phyloP scores from a whole-genome alignment of 1,284 basidiomycete genomes.

The Gomphus bonarii region DNA sequence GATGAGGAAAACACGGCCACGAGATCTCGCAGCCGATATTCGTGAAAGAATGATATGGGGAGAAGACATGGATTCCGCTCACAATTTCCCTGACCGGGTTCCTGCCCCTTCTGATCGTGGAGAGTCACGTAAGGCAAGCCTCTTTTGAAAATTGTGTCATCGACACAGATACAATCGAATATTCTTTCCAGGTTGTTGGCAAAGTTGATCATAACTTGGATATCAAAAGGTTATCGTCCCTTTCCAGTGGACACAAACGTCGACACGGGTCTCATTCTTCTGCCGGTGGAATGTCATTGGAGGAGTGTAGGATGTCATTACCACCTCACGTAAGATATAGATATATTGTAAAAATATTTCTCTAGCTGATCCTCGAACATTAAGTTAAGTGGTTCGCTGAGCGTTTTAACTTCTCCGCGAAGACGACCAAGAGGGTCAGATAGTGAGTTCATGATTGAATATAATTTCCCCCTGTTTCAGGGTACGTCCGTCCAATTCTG shows the following conservation, averaged over 20 bases:
- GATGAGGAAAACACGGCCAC: not conserved
- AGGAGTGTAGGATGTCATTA: not conserved
- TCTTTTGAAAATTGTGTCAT: not conserved
- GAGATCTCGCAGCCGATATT: not conserved
- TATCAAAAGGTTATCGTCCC: not conserved
- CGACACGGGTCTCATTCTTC: not conserved
- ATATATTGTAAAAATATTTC: not conserved
- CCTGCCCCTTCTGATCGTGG: not conserved
- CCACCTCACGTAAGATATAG: not conserved
- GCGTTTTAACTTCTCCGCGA: not conserved
- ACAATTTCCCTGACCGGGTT: no score
- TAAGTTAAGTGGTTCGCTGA: not conserved
- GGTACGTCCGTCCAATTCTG: not conserved
- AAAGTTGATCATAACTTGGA: not conserved
- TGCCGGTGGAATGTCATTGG: not conserved
- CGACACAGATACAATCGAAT: not conserved
- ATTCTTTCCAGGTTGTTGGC: not conserved
- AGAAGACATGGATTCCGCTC: not conserved
- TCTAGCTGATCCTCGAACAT: not conserved
- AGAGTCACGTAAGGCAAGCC: not conserved
- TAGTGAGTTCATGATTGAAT: not conserved
- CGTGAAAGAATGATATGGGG: not conserved
- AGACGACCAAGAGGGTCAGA: conserved; percentile 1
- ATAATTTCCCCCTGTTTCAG: not conserved
- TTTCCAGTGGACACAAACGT: not conserved